Evolutionary conservation across 2,329 filamentous ascomycete species (phyloP).

Genomic region (Beauveria bassiana): DNA sequence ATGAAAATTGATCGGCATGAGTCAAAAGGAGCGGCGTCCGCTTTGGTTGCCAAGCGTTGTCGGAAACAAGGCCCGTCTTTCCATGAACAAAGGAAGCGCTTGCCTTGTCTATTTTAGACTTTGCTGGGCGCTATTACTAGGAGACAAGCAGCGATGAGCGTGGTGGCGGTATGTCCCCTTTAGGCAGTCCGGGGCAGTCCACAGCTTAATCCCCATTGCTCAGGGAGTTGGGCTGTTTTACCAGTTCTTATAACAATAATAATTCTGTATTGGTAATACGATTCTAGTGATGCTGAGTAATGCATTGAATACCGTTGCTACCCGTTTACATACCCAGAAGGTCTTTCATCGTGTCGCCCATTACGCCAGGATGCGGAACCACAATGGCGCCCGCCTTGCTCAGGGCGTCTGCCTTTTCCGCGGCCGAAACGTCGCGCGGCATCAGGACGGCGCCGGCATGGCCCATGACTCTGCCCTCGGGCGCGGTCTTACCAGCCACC

Average conservation of each 20-base stretch:
- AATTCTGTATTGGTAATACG: background rate
- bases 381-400: conserved; percentile 28
- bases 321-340: conserved; percentile 19
- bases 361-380: conserved; percentile 30
- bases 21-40: background rate
- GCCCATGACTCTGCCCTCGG: conserved; percentile 57
- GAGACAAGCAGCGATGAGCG: background rate
- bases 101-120: background rate
- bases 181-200: conserved; percentile 9
- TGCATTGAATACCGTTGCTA: background rate
- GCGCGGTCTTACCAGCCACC: conserved; percentile 57
- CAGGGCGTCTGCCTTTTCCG: conserved; percentile 26
- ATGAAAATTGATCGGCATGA: background rate
- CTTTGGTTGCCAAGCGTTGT: background rate
- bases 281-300: background rate
- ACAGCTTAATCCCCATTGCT: background rate
- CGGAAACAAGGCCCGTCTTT: conserved; percentile 2
- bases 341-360: conserved; percentile 28
- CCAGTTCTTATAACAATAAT: no score
- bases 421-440: conserved; percentile 23
- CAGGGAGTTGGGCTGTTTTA: no score
- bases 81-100: background rate
- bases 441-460: conserved; percentile 58
- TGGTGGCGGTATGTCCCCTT: conserved; percentile 1
- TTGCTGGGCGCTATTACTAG: no score